Base-by-base conservation (phyloP, 495 filamentous ascomycete genomes). In the Neurospora tetraspora region DNA sequence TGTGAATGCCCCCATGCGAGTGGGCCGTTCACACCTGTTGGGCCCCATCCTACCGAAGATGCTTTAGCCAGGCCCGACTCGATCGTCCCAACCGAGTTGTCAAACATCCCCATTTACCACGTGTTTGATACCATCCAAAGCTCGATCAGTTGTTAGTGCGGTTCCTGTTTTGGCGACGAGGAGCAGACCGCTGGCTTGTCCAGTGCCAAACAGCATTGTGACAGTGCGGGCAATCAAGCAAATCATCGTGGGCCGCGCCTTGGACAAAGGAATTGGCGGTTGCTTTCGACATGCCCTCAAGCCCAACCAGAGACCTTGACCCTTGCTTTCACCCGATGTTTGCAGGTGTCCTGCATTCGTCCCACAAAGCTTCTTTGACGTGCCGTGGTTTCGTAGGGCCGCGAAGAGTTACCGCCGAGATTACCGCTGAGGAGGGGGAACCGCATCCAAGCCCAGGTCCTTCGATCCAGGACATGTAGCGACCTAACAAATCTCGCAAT, bases 401-500 rank as follows among this genome's bases (percentile, higher is more conserved):
- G 53, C 53, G 53, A 65, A 61, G 27, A 65, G 27, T 65, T 65
- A 65, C 53, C 53, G 53, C 53, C 34, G 23, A 61, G 23, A 61
- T 61, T 61, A 61, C 53, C 23, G 53, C 53, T 65, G 53, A 36
- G 31, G 27, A 36, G 27, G 27, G 53, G 27, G 14, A 65, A 65
- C 53, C 14, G 16, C 53, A 65, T 65, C 53, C 27, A 65, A 65
- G 53, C 53, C 27, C 53, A 36, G 53, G 14, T 34, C 27, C 27
- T 65, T 65, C 53, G 27, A 65, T 14, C 53, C 27, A 34, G 18
- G 53, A 34, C 27, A 37, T 20, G 75, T 76, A 74, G 5, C n/a
- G 4, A 27, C 36, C 69, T 71, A 73, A 77, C 75, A 75, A 39
- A 69, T 9, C 71, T 75, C 71, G 74, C 61, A 61, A 40, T 36